Percentiles rank a stretch among this genome's conserved stretches.
Conservation (phyloP, 2,329 filamentous ascomycete genomes). For the Ploettnerulaceae sp. region DNA sequence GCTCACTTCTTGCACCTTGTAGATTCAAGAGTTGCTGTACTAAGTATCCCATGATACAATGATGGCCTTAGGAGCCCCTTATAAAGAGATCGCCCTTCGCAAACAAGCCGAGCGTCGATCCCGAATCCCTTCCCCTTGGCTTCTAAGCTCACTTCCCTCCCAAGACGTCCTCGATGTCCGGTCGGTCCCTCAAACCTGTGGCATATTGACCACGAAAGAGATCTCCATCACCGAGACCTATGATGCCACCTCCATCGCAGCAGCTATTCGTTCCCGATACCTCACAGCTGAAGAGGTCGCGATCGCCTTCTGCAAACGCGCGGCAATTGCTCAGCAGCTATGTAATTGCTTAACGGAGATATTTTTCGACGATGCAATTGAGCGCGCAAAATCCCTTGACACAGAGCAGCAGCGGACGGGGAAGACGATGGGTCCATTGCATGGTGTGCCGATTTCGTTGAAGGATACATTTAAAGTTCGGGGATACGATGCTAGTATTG, state of each 20-base stretch:
- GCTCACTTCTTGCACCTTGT: not conserved
- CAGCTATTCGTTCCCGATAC: slow-evolving; percentile 18
- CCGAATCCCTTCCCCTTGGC: slow-evolving; percentile 29
- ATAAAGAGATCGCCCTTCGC: slow-evolving; percentile 24
- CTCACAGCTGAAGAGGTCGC: slow-evolving; percentile 37
- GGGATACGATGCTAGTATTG: slow-evolving; percentile 48
- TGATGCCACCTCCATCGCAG: slow-evolving; percentile 29
- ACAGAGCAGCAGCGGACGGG: slow-evolving; percentile 37
- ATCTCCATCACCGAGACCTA: slow-evolving; percentile 29
- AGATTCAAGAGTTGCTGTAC: not conserved
- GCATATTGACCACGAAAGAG: slow-evolving; percentile 27
- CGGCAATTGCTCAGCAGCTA: slow-evolving; percentile 45
- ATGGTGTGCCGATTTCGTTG: slow-evolving; percentile 54
- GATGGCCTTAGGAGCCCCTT: slow-evolving; percentile 21
- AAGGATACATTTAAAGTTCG: slow-evolving; percentile 58
- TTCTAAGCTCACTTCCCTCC: slow-evolving; percentile 22
- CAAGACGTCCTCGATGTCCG: slow-evolving; percentile 23
- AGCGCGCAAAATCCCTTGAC: slow-evolving; percentile 43
- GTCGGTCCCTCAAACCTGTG: slow-evolving; percentile 22
- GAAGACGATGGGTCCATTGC: slow-evolving; percentile 51
- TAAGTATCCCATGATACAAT: not conserved
- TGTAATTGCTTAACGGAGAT: slow-evolving; percentile 44
- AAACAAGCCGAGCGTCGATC: slow-evolving; percentile 28
- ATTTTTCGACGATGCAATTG: slow-evolving; percentile 45
- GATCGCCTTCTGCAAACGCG: slow-evolving; percentile 46